Evolutionary conservation across 768 basidiomycete genomes (phyloP).

Genomic region (Rossbeevera mucosa): DNA sequence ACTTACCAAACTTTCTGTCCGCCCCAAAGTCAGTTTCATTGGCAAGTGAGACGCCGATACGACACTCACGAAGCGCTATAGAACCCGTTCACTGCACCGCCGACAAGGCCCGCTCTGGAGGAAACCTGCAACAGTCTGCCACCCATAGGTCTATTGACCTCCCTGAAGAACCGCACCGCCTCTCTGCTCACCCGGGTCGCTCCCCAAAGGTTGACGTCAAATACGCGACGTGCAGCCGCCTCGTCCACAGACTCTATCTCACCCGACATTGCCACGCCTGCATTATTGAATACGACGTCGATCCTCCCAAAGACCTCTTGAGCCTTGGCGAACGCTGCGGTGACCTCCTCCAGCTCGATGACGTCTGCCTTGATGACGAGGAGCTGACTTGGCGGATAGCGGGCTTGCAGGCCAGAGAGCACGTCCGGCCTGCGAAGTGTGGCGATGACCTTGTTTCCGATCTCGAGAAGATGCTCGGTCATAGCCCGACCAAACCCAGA

Average conservation of each 20-base stretch:
- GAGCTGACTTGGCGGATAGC: conserved; percentile 24
- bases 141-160: conserved; percentile 35
- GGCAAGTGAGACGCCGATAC: background rate
- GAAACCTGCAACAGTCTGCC: conserved; percentile 38
- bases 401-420: conserved; percentile 25
- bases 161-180: conserved; percentile 34
- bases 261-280: conserved; percentile 23
- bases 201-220: conserved; percentile 40
- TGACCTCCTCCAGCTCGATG: conserved; percentile 19
- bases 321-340: conserved; percentile 26
- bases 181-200: conserved; percentile 28
- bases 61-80: conserved; percentile 27
- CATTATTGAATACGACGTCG: conserved; percentile 39
- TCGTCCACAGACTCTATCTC: conserved; percentile 37
- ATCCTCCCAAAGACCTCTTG: conserved; percentile 31
- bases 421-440: conserved; percentile 37
- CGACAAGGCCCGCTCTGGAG: conserved; percentile 31
- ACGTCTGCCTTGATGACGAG: conserved; percentile 34
- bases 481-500: conserved; percentile 35
- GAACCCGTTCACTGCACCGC: conserved; percentile 1
- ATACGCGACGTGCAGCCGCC: conserved; percentile 27
- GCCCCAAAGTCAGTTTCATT: background rate
- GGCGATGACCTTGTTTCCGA: conserved; percentile 39
- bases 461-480: conserved; percentile 23
- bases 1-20: conserved; percentile 18